A percentile compares a stretch with the other conserved stretches of the same genome.
Evolutionary conservation across 2,329 filamentous ascomycete genomes (phyloP).

Genomic region (Fusarium sacchari): DNA sequence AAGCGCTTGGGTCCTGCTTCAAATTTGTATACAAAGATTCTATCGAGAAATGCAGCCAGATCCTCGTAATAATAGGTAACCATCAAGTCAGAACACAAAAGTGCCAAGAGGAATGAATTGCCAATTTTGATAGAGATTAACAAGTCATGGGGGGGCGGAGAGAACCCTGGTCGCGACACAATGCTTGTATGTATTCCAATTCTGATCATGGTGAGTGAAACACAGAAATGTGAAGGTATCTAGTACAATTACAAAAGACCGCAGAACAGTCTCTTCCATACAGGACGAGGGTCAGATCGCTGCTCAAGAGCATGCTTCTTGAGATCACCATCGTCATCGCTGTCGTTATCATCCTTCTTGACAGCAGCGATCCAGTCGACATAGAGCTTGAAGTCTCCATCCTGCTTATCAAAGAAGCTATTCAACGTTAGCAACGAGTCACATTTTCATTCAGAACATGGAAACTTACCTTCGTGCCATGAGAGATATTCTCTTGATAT

Average conservation of each 20-base stretch:
- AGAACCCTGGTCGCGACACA: not conserved
- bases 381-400: conserved; percentile 68
- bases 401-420: conserved; percentile 80
- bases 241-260: conserved; percentile 34
- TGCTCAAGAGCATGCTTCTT: conserved; percentile 21
- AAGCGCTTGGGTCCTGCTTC: not conserved
- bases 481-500: conserved; percentile 74
- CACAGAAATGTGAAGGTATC: not conserved
- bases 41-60: not conserved
- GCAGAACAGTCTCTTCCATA: conserved; percentile 45
- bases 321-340: conserved; percentile 38
- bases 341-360: conserved; percentile 38
- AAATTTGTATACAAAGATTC: not conserved
- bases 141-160: too few species aligned
- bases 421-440: conserved; percentile 33
- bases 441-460: not conserved
- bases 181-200: not conserved
- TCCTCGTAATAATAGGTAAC: too few species aligned
- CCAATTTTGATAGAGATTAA: not conserved
- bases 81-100: not conserved
- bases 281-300: conserved; percentile 9
- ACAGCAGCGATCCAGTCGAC: conserved; percentile 46
- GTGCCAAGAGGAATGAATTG: not conserved
- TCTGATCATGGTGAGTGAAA: not conserved
- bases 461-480: conserved; percentile 80